These are phyloP conservation scores for Aspergillus felis DNA, from an alignment of 2,329 filamentous ascomycete genomes.

Conservation along the genomic window DNA sequence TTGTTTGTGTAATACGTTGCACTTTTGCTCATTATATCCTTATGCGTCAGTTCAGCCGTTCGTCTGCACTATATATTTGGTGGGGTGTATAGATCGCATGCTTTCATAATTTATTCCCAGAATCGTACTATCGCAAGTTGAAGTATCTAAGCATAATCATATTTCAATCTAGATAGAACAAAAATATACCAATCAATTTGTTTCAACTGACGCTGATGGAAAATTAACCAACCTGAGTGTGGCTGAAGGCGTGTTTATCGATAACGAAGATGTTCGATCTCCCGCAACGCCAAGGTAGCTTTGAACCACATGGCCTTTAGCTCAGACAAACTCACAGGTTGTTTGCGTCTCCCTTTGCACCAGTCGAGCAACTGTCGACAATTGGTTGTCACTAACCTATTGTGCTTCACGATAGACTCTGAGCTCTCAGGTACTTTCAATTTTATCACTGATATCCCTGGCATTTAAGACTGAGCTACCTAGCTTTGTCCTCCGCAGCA, in stretches of 20 bases:
- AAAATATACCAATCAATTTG: neutral
- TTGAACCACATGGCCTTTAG: conserved; percentile 12
- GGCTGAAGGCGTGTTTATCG: neutral
- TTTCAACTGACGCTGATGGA: neutral
- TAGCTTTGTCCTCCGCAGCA: conserved; percentile 1
- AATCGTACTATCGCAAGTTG: neutral
- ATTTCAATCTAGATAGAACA: neutral
- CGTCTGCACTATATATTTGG: neutral
- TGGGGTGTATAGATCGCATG: neutral
- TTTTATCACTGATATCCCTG: neutral
- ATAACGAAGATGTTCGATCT: neutral
- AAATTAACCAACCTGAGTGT: neutral
- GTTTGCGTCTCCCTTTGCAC: conserved; percentile 1
- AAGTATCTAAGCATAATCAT: neutral
- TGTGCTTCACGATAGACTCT: neutral
- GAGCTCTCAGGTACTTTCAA: neutral
- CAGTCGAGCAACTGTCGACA: neutral
- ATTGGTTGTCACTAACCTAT: neutral
- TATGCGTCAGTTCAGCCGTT: neutral
- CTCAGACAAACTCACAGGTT: conserved; percentile 2
- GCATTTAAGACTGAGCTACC: neutral
- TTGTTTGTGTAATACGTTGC: neutral
- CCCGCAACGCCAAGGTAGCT: neutral
- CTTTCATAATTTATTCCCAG: neutral
- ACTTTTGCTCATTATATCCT: neutral